phyloP scores from a whole-genome alignment of 2,329 filamentous ascomycete genomes.

The Arachnopeziza araneosa region DNA sequence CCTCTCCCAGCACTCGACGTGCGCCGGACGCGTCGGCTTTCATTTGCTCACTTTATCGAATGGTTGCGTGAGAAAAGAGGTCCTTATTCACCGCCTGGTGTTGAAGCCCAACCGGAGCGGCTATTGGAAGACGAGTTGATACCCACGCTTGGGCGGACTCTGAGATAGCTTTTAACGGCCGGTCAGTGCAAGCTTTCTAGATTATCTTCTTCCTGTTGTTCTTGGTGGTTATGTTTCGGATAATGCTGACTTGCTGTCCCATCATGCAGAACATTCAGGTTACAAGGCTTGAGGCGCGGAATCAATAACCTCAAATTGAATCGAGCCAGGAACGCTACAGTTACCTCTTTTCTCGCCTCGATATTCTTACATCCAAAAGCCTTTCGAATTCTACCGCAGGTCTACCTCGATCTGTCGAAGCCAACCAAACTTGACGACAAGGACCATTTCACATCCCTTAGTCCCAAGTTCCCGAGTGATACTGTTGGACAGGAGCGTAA shows the following conservation, averaged over 20 bases:
- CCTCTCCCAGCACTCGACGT: slow-evolving; percentile 5
- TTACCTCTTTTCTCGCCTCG: background rate
- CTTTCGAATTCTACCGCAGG: background rate
- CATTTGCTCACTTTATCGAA: slow-evolving; percentile 4
- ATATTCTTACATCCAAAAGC: background rate
- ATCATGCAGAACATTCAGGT: background rate
- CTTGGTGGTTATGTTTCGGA: background rate
- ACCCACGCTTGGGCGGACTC: background rate
- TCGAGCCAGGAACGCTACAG: background rate
- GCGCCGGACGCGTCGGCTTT: slow-evolving; percentile 16
- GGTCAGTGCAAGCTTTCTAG: background rate
- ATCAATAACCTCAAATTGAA: slow-evolving; percentile 3
- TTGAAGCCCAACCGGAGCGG: background rate
- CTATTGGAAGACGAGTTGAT: background rate
- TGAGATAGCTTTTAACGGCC: background rate
- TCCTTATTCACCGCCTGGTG: slow-evolving; percentile 14
- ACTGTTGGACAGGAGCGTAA: background rate
- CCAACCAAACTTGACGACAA: background rate
- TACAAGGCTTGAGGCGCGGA: slow-evolving; percentile 1
- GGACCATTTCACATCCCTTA: background rate
- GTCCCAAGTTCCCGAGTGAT: background rate
- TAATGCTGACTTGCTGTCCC: background rate
- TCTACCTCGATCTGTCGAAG: background rate
- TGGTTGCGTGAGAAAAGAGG: slow-evolving; percentile 7
- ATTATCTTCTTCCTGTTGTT: background rate